phyloP scores from a whole-genome alignment of 352 stramenopile genomes.

The Phytophthora tentaculata region DNA sequence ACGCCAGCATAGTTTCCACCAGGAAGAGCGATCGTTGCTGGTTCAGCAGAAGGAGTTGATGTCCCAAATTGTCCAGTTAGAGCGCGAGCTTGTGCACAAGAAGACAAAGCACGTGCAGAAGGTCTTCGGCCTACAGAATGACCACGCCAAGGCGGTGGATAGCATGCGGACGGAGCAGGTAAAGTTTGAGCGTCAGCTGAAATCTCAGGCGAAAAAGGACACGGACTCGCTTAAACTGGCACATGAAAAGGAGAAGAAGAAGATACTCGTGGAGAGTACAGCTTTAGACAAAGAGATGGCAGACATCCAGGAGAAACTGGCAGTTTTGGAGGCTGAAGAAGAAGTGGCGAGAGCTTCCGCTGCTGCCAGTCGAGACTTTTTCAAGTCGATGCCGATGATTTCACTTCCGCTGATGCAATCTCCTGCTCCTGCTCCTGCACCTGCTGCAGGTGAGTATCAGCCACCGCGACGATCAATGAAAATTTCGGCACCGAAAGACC shows the following conservation, averaged over 20 bases:
- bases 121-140: slow-evolving; percentile 56
- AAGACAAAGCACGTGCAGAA: slow-evolving; percentile 66
- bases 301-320: slow-evolving; percentile 29
- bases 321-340: slow-evolving; percentile 34
- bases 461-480: slow-evolving; percentile 17
- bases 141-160: slow-evolving; percentile 41
- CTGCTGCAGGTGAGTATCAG: slow-evolving; percentile 25
- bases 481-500: slow-evolving; percentile 11
- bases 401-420: slow-evolving; percentile 40
- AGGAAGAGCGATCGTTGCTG: slow-evolving; percentile 62
- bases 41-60: slow-evolving; percentile 64
- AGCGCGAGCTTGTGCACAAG: slow-evolving; percentile 60
- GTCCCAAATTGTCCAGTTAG: slow-evolving; percentile 60
- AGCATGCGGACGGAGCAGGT: slow-evolving; percentile 49
- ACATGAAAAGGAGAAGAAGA: slow-evolving; percentile 60
- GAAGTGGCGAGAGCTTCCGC: slow-evolving; percentile 21
- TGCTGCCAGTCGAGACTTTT: slow-evolving; percentile 46
- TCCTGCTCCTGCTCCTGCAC: too few species aligned
- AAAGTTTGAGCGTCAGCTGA: slow-evolving; percentile 58
- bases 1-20: slow-evolving; percentile 57
- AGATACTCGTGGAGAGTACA: slow-evolving; percentile 33
- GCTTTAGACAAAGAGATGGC: slow-evolving; percentile 42
- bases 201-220: slow-evolving; percentile 64
- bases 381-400: slow-evolving; percentile 48
- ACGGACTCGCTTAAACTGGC: slow-evolving; percentile 46